Base-by-base conservation (phyloP, 2,329 filamentous ascomycete species). In the Beauveria pseudobassiana region DNA sequence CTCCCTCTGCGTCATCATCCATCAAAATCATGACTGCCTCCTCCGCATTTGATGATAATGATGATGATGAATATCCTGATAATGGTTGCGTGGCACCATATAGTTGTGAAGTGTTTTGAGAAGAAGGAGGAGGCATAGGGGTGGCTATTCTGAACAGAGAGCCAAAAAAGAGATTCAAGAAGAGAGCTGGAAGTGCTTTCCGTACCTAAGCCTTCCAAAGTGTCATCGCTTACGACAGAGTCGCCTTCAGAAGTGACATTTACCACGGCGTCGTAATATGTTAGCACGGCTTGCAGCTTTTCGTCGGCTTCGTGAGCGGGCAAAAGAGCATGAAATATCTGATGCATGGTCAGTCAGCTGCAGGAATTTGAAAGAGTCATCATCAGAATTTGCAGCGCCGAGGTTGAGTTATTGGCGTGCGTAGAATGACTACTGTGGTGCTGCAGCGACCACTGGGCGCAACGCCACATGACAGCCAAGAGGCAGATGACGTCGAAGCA, bases 261-360 rank as follows among this genome's bases (percentile, higher is more conserved):
- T 72, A 96, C 87, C 67, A 93, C 90, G 54, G 91, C 89, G 63
- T 90, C 88, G 76, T 96, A 99, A 76, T 96, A 98, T 57, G 91
- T 93, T 68, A 97, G 80, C 61, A 97, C 89, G 59, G 90, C 87
- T 71, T 87, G 86, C 50, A 99, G 82, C 66, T 89, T 88, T 26
- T 89, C 86, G 62, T 83, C 82, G 67, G 86, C 80, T 65, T 87
- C 82, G 63, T 77, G 71, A 63, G 78, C 78, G 22, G 86, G 86
- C 78, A 98, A 89, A 98, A 98, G 50, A 98, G 85, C 28, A 98
- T 82, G 74, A 98, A 99, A 75, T 98, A 89, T 74, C 92, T 96
- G 59, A 58, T 24, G 61, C 16, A 26, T 18, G 7, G 16, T 40
- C 20, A 30, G 57, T 61, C 52, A 62, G 59, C 51, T 57, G 58